Conservation (phyloP, 2,329 filamentous ascomycete genomes). For the Paraconiothyrium brasiliense region DNA sequence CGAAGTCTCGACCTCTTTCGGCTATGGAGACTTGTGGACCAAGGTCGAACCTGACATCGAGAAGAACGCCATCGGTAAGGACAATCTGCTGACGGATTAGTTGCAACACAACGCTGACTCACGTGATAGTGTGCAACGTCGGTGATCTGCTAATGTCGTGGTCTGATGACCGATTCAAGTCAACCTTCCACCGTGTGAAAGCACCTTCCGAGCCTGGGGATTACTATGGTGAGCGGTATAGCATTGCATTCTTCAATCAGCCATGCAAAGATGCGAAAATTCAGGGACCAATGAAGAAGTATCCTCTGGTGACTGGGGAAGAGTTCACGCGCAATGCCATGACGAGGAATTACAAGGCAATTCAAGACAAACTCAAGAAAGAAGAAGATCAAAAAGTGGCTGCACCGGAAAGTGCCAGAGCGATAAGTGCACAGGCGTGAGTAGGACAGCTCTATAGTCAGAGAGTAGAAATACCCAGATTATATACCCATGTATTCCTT, state of each 20-base stretch:
- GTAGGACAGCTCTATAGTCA: no score
- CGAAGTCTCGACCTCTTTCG: slow-evolving; percentile 68
- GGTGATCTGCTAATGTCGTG: slow-evolving; percentile 73
- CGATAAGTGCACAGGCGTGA: no score
- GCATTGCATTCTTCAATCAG: slow-evolving; percentile 74
- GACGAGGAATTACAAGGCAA: slow-evolving; percentile 63
- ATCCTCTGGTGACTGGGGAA: slow-evolving; percentile 67
- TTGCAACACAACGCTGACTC: slow-evolving; percentile 20
- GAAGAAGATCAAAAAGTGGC: no score
- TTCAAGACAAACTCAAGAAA: slow-evolving; percentile 59
- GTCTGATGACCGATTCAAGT: slow-evolving; percentile 74
- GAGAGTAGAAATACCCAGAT: no score
- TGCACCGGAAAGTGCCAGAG: no score
- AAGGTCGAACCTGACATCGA: slow-evolving; percentile 62
- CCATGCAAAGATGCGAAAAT: slow-evolving; percentile 67
- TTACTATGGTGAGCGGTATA: slow-evolving; percentile 69
- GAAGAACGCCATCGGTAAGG: slow-evolving; percentile 30
- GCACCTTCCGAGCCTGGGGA: slow-evolving; percentile 64
- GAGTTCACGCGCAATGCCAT: slow-evolving; percentile 68
- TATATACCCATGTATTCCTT: no score
- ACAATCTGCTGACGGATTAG: no score
- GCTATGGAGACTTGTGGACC: slow-evolving; percentile 69
- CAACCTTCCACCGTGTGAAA: slow-evolving; percentile 71
- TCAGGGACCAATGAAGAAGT: slow-evolving; percentile 70
- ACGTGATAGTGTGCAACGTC: slow-evolving; percentile 71